Percentiles rank a stretch among this genome's conserved stretches.
phyloP scores from a whole-genome alignment of 148 eudicot genomes.

The Talinum fruticosum region DNA sequence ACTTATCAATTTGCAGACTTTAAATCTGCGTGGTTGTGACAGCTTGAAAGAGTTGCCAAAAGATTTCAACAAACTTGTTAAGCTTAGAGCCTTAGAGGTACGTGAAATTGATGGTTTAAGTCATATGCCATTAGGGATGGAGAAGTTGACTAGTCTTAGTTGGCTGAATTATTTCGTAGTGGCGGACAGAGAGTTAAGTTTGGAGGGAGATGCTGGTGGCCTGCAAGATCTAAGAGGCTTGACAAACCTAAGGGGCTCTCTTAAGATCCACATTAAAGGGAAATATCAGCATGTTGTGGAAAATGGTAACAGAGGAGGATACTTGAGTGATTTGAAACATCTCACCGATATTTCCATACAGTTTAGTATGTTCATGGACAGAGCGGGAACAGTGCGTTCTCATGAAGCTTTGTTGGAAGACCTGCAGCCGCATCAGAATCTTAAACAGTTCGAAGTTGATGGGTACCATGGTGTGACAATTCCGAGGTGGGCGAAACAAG shows the following conservation, averaged over 20 bases:
- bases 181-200: not conserved
- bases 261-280: not conserved
- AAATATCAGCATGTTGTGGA: not conserved
- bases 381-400: not conserved
- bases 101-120: not conserved
- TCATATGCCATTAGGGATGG: conserved; percentile 27
- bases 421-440: conserved; percentile 22
- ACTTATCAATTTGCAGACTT: conserved; percentile 24
- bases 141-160: conserved; percentile 6
- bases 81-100: conserved; percentile 15
- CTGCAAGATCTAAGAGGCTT: conserved; percentile 6
- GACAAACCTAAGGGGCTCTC: not conserved
- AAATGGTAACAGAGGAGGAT: not conserved
- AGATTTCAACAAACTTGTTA: conserved; percentile 18
- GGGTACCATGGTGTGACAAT: not conserved
- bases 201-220: not conserved
- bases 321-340: not conserved
- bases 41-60: conserved; percentile 18
- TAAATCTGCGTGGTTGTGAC: not conserved
- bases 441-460: not conserved
- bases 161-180: conserved; percentile 8
- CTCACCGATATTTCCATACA: not conserved
- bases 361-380: no score
- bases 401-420: conserved; percentile 14
- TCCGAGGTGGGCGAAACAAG: conserved; percentile 23